A percentile compares a stretch with the other conserved stretches of the same genome.
These are phyloP conservation scores for Clarkia xantiana DNA, from an alignment of 345 rosid genomes.

Conservation along the genomic window DNA sequence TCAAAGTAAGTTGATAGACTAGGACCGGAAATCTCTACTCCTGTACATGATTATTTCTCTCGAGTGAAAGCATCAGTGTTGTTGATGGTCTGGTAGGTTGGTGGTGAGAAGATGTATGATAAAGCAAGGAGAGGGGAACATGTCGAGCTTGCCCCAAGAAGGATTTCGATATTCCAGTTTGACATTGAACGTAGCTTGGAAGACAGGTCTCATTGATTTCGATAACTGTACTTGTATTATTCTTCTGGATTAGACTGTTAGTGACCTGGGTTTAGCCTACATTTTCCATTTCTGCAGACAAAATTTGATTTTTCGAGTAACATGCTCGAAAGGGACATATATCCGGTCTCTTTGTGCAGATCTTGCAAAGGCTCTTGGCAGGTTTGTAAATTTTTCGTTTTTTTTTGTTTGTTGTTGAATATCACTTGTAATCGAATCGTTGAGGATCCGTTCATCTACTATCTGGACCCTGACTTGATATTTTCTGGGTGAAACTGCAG, in stretches of 20 bases:
- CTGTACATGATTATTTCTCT: not conserved
- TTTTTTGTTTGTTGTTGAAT: not conserved
- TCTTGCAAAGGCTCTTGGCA: conserved; percentile 80
- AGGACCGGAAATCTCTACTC: not conserved
- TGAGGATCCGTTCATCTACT: not conserved
- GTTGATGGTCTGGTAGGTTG: conserved; percentile 30
- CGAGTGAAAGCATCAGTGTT: not conserved
- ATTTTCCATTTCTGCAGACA: conserved; percentile 44
- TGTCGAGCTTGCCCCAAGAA: conserved; percentile 74
- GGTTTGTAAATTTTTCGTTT: conserved; percentile 20
- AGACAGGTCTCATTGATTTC: conserved; percentile 21
- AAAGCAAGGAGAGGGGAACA: conserved; percentile 96
- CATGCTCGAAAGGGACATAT: conserved; percentile 88
- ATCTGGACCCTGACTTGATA: not conserved
- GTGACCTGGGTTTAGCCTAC: not conserved
- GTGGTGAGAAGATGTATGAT: conserved; percentile 93
- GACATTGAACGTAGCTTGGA: conserved; percentile 86
- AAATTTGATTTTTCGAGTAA: conserved; percentile 69
- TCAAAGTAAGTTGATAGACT: conserved; percentile 44
- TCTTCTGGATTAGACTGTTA: not conserved
- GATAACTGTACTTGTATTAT: too few relatives aligned
- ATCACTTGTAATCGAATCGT: not conserved
- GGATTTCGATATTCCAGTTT: conserved; percentile 69
- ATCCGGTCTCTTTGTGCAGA: conserved; percentile 92
- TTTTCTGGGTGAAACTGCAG: conserved; percentile 23